Conservation (phyloP, 805 yeast genomes). For the Candida takata region DNA sequence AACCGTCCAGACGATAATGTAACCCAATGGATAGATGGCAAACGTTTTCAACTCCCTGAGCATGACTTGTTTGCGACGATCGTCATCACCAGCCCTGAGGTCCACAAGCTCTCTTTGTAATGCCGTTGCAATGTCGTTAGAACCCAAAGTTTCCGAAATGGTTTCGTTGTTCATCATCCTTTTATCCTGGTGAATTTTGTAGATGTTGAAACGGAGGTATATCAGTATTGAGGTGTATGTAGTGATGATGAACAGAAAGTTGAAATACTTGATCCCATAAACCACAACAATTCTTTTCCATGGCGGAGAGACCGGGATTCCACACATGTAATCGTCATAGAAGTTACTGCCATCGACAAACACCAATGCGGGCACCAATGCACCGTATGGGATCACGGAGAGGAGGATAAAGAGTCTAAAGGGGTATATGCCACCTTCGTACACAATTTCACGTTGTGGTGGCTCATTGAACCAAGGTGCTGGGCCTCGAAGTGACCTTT, state of each 20-base stretch:
- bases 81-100: conserved; percentile 7
- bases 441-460: conserved; percentile 1
- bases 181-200: conserved; percentile 10
- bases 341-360: conserved; percentile 12
- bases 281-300: conserved; percentile 18
- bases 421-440: conserved; percentile 21
- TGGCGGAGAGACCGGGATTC: conserved; percentile 9
- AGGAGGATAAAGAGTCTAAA: conserved; percentile 2
- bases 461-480: background rate
- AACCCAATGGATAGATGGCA: conserved; percentile 19
- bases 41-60: conserved; percentile 18
- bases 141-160: too few species aligned
- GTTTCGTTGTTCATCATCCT: conserved; percentile 5
- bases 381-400: background rate
- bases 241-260: conserved; percentile 9
- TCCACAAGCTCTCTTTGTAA: conserved; percentile 18
- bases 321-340: conserved; percentile 12
- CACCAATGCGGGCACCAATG: conserved; percentile 8
- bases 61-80: conserved; percentile 7
- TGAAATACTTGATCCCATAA: conserved; percentile 16
- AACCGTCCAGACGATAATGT: conserved; percentile 16
- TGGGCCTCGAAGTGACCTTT: conserved; percentile 1
- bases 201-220: conserved; percentile 10
- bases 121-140: conserved; percentile 1
- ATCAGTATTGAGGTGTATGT: conserved; percentile 15